Evolutionary conservation across 176 grass and related monocot species (phyloP).

Genomic region (Leersia perrieri): DNA sequence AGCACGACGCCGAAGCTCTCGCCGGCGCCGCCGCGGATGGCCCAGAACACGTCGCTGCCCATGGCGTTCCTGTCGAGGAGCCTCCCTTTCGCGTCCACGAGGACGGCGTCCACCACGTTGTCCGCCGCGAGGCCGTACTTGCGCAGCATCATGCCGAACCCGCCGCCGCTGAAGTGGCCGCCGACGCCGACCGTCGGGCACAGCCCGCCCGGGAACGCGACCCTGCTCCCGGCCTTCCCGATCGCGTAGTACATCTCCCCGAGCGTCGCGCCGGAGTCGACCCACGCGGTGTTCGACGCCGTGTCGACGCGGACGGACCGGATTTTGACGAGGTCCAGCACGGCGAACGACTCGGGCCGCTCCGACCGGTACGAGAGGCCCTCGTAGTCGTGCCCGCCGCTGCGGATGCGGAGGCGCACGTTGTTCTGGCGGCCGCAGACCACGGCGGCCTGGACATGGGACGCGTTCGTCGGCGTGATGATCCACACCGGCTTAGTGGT

Average conservation of each 20-base stretch:
- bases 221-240: constrained; percentile 1
- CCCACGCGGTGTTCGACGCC: constrained; percentile 37
- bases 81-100: constrained; percentile 50
- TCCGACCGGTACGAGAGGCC: constrained; percentile 59
- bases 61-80: constrained; percentile 44
- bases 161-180: constrained; percentile 65
- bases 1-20: constrained; percentile 63
- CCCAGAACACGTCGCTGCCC: constrained; percentile 52
- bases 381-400: constrained; percentile 78
- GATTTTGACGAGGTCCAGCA: constrained; percentile 44
- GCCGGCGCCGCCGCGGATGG: constrained; percentile 53
- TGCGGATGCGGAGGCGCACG: constrained; percentile 55
- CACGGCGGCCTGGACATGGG: constrained; percentile 54
- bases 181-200: constrained; percentile 60
- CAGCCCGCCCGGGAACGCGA: constrained; percentile 50
- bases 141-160: constrained; percentile 52
- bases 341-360: constrained; percentile 33
- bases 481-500: constrained; percentile 46
- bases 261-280: constrained; percentile 54
- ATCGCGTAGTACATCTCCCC: constrained; percentile 62
- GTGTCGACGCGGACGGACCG: constrained; percentile 30
- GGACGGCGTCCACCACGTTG: constrained; percentile 49
- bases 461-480: constrained; percentile 45
- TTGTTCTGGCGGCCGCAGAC: constrained; percentile 32
- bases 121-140: constrained; percentile 59